Percentiles rank a stretch among this genome's conserved stretches.
phyloP scores from a whole-genome alignment of 2,329 filamentous ascomycete genomes.

The Herpotrichia juniperi region DNA sequence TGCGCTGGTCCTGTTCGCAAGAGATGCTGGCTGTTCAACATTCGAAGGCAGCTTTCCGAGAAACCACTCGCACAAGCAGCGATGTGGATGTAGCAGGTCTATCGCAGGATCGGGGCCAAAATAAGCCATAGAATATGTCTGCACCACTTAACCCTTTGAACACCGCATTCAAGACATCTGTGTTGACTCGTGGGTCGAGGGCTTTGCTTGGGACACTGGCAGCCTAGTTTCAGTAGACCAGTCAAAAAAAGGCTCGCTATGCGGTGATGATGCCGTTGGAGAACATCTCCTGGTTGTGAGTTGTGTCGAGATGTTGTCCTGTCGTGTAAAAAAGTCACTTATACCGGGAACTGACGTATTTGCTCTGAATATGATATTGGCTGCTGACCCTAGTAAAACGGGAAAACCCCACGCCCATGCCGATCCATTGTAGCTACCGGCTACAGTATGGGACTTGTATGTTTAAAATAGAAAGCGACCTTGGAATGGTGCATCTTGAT shows the following conservation, averaged over 20 bases:
- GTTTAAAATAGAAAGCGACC: no score
- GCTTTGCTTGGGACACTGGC: background rate
- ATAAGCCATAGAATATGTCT: background rate
- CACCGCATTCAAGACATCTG: constrained; percentile 4
- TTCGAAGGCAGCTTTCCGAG: constrained; percentile 9
- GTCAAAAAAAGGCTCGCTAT: background rate
- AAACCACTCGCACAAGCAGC: constrained; percentile 1
- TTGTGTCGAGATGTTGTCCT: background rate
- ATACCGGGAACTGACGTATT: background rate
- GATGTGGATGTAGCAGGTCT: constrained; percentile 6
- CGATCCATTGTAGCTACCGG: background rate
- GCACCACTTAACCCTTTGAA: background rate
- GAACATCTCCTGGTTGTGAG: background rate
- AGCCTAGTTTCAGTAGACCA: background rate
- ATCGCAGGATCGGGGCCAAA: constrained; percentile 13
- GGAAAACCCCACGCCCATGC: background rate
- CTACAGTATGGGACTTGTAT: no score
- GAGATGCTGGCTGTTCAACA: constrained; percentile 8
- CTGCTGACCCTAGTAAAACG: background rate
- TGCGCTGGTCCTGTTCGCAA: constrained; percentile 6
- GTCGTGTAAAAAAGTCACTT: background rate
- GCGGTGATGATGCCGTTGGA: background rate
- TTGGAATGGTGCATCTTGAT: no score
- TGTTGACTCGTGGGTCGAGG: background rate
- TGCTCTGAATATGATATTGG: background rate